Evolutionary conservation across 2,329 filamentous ascomycete genomes (phyloP).

Genomic region (Botryotinia convoluta): DNA sequence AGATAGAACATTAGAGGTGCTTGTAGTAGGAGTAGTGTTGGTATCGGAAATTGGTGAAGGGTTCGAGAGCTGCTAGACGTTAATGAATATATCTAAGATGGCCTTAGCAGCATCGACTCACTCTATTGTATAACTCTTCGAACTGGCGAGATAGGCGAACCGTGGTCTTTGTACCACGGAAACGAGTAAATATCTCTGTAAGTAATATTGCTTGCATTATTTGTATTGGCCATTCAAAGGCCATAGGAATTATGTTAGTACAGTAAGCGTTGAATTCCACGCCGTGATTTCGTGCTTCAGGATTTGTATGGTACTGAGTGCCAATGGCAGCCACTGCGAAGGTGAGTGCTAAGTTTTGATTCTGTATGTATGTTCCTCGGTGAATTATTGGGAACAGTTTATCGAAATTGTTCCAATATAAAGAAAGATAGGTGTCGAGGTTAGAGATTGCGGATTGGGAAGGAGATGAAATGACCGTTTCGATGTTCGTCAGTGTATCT

Average conservation of each 20-base stretch:
- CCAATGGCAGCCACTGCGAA: constrained; percentile 37
- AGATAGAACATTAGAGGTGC: background rate
- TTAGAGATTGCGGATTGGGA: constrained; percentile 24
- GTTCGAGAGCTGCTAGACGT: constrained; percentile 7
- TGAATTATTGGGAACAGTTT: constrained; percentile 35
- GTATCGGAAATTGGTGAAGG: background rate
- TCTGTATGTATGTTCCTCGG: constrained; percentile 31
- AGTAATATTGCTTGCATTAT: constrained; percentile 38
- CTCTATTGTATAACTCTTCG: constrained; percentile 33
- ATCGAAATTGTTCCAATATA: constrained; percentile 35
- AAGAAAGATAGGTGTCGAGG: constrained; percentile 33
- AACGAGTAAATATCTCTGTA: constrained; percentile 36
- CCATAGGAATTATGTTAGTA: constrained; percentile 31
- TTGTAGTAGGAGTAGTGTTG: background rate
- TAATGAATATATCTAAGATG: background rate
- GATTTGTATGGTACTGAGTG: constrained; percentile 34
- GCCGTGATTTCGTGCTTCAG: constrained; percentile 33
- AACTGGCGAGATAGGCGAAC: constrained; percentile 33
- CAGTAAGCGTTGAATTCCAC: constrained; percentile 34
- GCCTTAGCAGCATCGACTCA: constrained; percentile 24
- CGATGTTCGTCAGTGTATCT: constrained; percentile 24
- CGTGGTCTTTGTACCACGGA: constrained; percentile 33
- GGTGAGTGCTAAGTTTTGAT: constrained; percentile 29
- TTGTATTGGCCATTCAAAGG: constrained; percentile 31
- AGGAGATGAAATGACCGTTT: constrained; percentile 20